These are phyloP conservation scores for Lichtheimia ornata DNA, from an alignment of 371 early-diverging fungal species.

Conservation along the genomic window DNA sequence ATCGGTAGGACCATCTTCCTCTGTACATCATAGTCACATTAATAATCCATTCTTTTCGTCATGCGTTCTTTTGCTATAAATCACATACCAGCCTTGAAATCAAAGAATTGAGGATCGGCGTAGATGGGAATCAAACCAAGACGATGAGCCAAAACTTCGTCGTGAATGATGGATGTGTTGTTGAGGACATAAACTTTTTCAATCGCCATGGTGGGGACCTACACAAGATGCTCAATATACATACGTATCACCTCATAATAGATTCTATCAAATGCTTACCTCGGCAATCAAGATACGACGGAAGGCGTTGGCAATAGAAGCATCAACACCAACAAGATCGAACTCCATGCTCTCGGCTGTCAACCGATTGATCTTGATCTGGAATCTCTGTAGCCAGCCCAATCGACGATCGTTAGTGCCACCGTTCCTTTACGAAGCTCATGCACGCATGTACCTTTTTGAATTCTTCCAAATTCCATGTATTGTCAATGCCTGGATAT, in stretches of 20 bases:
- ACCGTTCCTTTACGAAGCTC: no score
- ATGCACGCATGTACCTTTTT: constrained; percentile 49
- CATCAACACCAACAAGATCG: constrained; percentile 93
- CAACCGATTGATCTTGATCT: constrained; percentile 68
- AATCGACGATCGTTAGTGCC: not conserved
- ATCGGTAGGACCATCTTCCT: constrained; percentile 82
- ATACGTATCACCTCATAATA: no score
- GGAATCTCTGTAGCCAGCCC: constrained; percentile 51
- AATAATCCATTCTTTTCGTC: not conserved
- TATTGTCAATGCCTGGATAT: constrained; percentile 58
- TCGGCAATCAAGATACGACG: constrained; percentile 96
- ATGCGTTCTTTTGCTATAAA: not conserved
- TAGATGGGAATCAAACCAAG: constrained; percentile 96
- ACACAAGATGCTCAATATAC: not conserved
- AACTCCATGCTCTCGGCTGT: constrained; percentile 86
- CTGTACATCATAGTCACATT: constrained; percentile 11
- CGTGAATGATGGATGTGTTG: constrained; percentile 95
- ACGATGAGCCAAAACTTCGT: constrained; percentile 98
- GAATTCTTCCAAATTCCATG: constrained; percentile 64
- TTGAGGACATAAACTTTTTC: constrained; percentile 94
- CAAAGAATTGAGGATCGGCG: constrained; percentile 81
- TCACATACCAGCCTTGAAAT: constrained; percentile 63
- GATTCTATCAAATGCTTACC: constrained; percentile 42
- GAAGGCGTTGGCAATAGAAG: constrained; percentile 96
- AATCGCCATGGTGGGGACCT: constrained; percentile 98